Evolutionary conservation across 2,329 filamentous ascomycete species (phyloP).

Genomic region (Madurella mycetomatis): DNA sequence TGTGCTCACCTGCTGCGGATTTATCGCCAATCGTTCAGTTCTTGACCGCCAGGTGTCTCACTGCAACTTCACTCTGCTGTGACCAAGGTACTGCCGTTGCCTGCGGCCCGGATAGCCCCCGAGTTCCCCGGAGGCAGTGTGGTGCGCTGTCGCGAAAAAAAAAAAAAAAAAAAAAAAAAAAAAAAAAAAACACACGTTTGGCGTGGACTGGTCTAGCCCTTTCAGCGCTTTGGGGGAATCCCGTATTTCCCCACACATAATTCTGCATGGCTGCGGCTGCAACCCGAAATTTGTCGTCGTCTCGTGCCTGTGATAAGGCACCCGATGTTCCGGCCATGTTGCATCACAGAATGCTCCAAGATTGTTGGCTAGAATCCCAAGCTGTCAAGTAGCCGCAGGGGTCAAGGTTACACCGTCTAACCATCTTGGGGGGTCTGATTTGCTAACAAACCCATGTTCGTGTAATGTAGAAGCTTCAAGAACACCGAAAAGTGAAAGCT

Average conservation of each 20-base stretch:
- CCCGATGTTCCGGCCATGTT: too few species aligned
- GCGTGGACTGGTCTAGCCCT: too few species aligned
- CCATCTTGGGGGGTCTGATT: background rate
- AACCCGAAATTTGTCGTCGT: too few species aligned
- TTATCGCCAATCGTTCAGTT: slow-evolving; percentile 2
- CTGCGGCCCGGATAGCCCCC: background rate
- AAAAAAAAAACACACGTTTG: background rate
- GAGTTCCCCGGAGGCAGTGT: background rate
- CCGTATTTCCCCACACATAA: too few species aligned
- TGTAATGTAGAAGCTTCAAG: background rate
- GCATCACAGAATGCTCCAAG: too few species aligned
- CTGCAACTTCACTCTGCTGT: background rate
- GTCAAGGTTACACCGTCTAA: background rate
- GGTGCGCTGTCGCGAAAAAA: background rate
- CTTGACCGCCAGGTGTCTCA: background rate
- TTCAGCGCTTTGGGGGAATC: too few species aligned
- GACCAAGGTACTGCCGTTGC: background rate
- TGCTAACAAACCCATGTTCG: background rate
- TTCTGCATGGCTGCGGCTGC: too few species aligned
- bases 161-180: background rate
- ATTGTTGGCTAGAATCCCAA: too few species aligned
- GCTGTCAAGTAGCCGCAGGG: too few species aligned
- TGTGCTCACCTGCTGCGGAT: background rate
- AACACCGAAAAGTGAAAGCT: background rate
- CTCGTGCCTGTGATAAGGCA: too few species aligned